A percentile compares a stretch with the other conserved stretches of the same genome.
Conservation (phyloP, 768 basidiomycete genomes). For the Trametes punicea region DNA sequence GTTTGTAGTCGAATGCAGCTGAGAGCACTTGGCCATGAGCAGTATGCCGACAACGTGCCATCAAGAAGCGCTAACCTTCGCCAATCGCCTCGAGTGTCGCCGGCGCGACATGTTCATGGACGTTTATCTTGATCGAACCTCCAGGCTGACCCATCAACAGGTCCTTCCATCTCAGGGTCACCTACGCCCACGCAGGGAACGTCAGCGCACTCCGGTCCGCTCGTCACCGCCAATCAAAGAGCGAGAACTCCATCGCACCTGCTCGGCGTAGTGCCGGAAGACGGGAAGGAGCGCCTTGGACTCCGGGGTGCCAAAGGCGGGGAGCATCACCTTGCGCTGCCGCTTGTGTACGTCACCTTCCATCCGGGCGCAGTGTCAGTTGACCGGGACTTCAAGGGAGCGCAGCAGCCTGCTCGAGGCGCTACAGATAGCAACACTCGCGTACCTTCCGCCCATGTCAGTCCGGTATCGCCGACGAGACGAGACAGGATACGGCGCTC, state of each 20-base stretch:
- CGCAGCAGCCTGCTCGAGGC: no score
- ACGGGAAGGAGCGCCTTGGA: slow-evolving; percentile 31
- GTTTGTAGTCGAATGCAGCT: slow-evolving; percentile 47
- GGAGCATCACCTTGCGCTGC: slow-evolving; percentile 35
- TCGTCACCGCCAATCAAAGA: background rate
- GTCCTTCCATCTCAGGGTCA: slow-evolving; percentile 51
- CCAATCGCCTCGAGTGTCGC: slow-evolving; percentile 40
- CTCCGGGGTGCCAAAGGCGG: slow-evolving; percentile 41
- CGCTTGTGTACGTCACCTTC: slow-evolving; percentile 28
- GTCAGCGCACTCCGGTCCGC: background rate
- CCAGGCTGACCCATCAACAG: slow-evolving; percentile 41
- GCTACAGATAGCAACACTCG: no score
- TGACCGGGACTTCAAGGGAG: no score
- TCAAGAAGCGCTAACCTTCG: slow-evolving; percentile 26
- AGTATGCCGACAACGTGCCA: no score
- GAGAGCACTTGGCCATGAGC: background rate
- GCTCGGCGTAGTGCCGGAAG: slow-evolving; percentile 21
- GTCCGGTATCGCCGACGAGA: slow-evolving; percentile 48
- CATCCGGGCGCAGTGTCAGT: no score
- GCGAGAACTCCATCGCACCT: slow-evolving; percentile 18
- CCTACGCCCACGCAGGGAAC: slow-evolving; percentile 28
- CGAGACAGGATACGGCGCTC: slow-evolving; percentile 48
- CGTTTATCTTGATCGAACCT: slow-evolving; percentile 42
- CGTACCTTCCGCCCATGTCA: slow-evolving; percentile 52
- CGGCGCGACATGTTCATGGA: slow-evolving; percentile 42